Base-by-base conservation (phyloP, 2,329 filamentous ascomycete species). In the Monilinia aucupariae region DNA sequence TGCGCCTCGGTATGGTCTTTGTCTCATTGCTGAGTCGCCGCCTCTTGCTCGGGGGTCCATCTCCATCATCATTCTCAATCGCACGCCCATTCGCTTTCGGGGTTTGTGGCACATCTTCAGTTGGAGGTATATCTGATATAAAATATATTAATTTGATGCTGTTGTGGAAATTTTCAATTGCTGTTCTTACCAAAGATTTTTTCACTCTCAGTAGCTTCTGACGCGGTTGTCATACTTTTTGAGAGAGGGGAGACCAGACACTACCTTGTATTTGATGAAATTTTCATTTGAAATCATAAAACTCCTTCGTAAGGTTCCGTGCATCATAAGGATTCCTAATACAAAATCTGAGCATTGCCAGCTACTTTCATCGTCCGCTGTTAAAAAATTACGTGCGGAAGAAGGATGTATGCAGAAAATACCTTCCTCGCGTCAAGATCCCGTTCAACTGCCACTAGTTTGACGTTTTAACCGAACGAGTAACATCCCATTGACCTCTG, bases 21-120 rank as follows among this genome's bases (percentile, higher is more conserved):
- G 79, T 78, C 30, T 78, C 81, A 66, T 74, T 73, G 66, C 78
- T 79, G 37, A 83, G 80, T 73, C 85, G 85, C 66, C 85, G 86
- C 73, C 88, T 85, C 76, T 92, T 92, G 20, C 79, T 75, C 32
- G 85, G 84, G 61, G 79, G 80, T 64, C 79, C 81, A 52, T 78
- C 76, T 56, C 76, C 75, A 66, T 75, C 71, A 64, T 43, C 63
- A 51, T 64, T 67, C 52, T 71, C 68, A 37, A 66, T 65, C 34
- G 71, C 69, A 60, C 74, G 68, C 47, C 68, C 69, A 66, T 73
- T 71, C 73, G 71, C 71, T 63, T 68, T 68, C 48, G 68, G 68
- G 25, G 45, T 58, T 41, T 50, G 51, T 60, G 65, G 68, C 65
- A 67, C 68, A 62, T 69, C 64, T 63, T 66, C 59, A 27, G 66